Base-by-base conservation (phyloP, 805 yeast genomes). In the Starmerella asiatica region DNA sequence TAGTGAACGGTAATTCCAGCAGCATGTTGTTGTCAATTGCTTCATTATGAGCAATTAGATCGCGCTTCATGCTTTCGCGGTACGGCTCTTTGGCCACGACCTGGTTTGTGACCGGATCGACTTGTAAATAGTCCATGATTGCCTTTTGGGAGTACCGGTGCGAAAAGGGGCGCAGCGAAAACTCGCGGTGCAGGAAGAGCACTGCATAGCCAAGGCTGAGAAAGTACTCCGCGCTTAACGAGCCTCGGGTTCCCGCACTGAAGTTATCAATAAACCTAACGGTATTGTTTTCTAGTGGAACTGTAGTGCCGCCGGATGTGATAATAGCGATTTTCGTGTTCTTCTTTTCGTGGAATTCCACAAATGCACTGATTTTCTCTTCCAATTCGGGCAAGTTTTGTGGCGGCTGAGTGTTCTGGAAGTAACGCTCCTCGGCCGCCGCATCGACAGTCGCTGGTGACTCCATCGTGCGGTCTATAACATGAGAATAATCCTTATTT, bases 231-330 rank as follows among this genome's bases (percentile, higher is more conserved):
- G 97, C 94, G 29, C 93, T 78, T 0, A 94, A 76, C 3, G 98
- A 93, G 40, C 98, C 99, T 59, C 99, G 73, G 0, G 96, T 91
- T 19, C 99, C 99, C 19, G 97, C 97, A 48, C 91, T 77, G 58
- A 91, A 91, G 56, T 91, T 91, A 60, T 91, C 99, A 53, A 91
- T 85, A 60, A 91, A 91, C 38, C 99, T 64, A 5, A 91, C 99
- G 0, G 98, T 91, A 56, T 91, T 91, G 60, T 85, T 86, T 55
- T 91, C 99, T 48, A 91, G 64, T 0, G 99, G 99, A 0, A 91
- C 99, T 0, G 96, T 88, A 1, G 98, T 91, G 18, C 99, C 99
- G 19, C 99, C 99, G 7, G 88, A 76, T 0, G 98, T 91, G 3
- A 88, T 93, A 33, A 88, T 62, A 0, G 75, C 97, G 12, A 88